Percentiles rank a stretch among this genome's conserved stretches.
phyloP scores from a whole-genome alignment of 257 asterid species.

The Nicotiana undulata region DNA sequence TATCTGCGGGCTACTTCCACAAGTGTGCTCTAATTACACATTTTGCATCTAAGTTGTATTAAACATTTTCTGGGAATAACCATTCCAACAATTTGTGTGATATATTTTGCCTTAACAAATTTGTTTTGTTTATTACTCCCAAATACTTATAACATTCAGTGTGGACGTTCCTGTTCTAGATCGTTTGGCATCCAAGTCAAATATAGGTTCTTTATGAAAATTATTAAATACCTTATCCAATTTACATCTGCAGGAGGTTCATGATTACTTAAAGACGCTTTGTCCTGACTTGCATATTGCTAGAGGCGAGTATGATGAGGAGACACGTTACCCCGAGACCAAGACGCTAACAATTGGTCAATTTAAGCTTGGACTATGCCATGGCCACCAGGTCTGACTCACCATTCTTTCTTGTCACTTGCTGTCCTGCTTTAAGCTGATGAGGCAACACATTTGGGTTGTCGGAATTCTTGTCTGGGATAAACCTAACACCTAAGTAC shows the following conservation, averaged over 20 bases:
- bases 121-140: neutral
- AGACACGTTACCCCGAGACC: slow-evolving; percentile 81
- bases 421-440: neutral
- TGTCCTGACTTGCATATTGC: slow-evolving; percentile 86
- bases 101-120: neutral
- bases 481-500: neutral
- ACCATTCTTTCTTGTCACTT: slow-evolving; percentile 4
- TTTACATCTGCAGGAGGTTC: slow-evolving; percentile 62
- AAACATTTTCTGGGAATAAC: neutral
- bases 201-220: neutral
- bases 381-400: slow-evolving; percentile 83
- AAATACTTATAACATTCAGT: neutral
- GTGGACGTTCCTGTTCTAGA: neutral
- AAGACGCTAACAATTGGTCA: slow-evolving; percentile 85
- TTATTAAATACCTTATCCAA: neutral
- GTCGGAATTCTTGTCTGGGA: neutral
- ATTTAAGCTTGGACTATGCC: slow-evolving; percentile 94
- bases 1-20: neutral
- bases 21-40: neutral
- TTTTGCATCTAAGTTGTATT: neutral
- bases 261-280: slow-evolving; percentile 81
- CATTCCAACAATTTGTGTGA: neutral
- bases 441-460: neutral
- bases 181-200: neutral
- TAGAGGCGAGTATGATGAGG: slow-evolving; percentile 93